Evolutionary conservation across 805 yeast genomes (phyloP).

Genomic region (Lachancea cidri): DNA sequence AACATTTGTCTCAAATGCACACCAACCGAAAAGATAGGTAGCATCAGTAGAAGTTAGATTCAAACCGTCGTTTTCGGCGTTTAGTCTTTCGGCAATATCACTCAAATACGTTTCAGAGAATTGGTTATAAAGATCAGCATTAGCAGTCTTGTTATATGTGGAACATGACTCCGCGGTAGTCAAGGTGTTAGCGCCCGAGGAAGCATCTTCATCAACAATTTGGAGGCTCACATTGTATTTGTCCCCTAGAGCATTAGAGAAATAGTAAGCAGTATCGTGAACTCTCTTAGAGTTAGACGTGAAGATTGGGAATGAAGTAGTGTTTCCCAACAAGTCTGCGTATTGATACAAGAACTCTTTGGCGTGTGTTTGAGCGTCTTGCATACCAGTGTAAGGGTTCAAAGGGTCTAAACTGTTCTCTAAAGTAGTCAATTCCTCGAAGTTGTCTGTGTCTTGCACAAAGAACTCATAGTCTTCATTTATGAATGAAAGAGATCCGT

Average conservation of each 20-base stretch:
- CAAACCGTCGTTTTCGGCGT: slow-evolving; percentile 48
- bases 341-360: slow-evolving; percentile 40
- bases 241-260: slow-evolving; percentile 36
- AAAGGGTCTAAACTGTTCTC: slow-evolving; percentile 16
- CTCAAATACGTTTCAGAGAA: slow-evolving; percentile 37
- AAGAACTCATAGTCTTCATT: slow-evolving; percentile 44
- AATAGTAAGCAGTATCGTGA: slow-evolving; percentile 45
- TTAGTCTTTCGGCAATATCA: slow-evolving; percentile 53
- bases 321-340: slow-evolving; percentile 35
- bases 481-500: slow-evolving; percentile 50
- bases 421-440: slow-evolving; percentile 38
- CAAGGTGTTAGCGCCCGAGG: slow-evolving; percentile 46
- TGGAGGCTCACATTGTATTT: slow-evolving; percentile 28
- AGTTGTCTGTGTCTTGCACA: slow-evolving; percentile 35
- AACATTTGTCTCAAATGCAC: slow-evolving; percentile 73
- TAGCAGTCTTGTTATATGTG: slow-evolving; percentile 27
- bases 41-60: slow-evolving; percentile 51
- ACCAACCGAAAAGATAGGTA: slow-evolving; percentile 47
- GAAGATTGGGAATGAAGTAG: slow-evolving; percentile 41
- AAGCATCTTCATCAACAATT: slow-evolving; percentile 37
- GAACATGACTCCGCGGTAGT: slow-evolving; percentile 44
- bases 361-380: slow-evolving; percentile 41
- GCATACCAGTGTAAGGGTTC: slow-evolving; percentile 42
- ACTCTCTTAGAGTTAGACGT: slow-evolving; percentile 45
- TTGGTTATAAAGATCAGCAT: slow-evolving; percentile 13